These are phyloP conservation scores for Gaeumannomyces tritici DNA, from an alignment of 2,329 filamentous ascomycete genomes.

Conservation along the genomic window DNA sequence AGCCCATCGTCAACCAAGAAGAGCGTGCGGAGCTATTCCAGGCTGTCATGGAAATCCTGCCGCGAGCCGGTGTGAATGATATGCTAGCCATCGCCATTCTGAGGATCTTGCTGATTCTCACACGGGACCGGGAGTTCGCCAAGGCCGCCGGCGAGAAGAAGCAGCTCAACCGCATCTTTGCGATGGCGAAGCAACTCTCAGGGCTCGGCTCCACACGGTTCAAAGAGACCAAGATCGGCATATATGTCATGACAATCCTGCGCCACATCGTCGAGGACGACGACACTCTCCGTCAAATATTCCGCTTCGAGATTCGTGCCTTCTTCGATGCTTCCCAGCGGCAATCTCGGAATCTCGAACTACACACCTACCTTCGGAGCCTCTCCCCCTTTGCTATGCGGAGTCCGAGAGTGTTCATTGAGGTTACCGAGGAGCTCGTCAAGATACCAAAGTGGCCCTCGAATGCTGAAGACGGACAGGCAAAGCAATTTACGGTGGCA, in stretches of 20 bases:
- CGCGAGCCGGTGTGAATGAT: slow-evolving; percentile 80
- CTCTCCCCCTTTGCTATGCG: slow-evolving; percentile 74
- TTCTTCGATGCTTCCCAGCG: slow-evolving; percentile 56
- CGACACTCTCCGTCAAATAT: slow-evolving; percentile 79
- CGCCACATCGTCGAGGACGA: slow-evolving; percentile 94
- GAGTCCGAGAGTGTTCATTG: slow-evolving; percentile 75
- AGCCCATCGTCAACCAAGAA: slow-evolving; percentile 52
- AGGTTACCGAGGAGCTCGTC: slow-evolving; percentile 77
- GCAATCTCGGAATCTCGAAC: slow-evolving; percentile 53
- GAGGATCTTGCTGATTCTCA: slow-evolving; percentile 79
- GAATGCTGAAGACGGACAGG: slow-evolving; percentile 17
- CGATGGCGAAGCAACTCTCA: slow-evolving; percentile 90
- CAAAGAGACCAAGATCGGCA: slow-evolving; percentile 38
- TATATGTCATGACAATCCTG: slow-evolving; percentile 72
- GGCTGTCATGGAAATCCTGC: slow-evolving; percentile 72
- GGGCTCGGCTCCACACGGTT: slow-evolving; percentile 69
- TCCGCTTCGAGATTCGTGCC: slow-evolving; percentile 79
- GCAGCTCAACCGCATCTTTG: slow-evolving; percentile 81
- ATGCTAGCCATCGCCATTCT: slow-evolving; percentile 73
- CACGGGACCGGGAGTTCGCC: slow-evolving; percentile 67
- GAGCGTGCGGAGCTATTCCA: slow-evolving; percentile 65
- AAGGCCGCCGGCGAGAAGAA: slow-evolving; percentile 73
- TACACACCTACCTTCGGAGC: slow-evolving; percentile 62
- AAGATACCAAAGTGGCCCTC: slow-evolving; percentile 55
- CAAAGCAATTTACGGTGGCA: slow-evolving; percentile 23